Evolutionary conservation across 805 yeast species (phyloP).

Genomic region (Schizosaccharomyces lindneri): DNA sequence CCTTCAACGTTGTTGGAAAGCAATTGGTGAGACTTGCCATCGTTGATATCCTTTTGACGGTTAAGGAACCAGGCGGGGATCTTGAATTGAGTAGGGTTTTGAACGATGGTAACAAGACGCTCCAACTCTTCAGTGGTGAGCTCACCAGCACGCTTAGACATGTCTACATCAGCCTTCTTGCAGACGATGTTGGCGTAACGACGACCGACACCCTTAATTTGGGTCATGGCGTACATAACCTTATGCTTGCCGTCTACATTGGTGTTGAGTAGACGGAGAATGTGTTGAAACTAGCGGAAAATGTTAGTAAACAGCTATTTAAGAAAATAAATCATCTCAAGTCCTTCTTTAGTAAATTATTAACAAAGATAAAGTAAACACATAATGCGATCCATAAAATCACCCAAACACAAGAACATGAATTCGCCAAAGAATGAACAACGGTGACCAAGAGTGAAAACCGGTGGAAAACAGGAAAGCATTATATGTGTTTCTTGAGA

Average conservation of each 20-base stretch:
- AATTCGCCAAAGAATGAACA: too few species aligned
- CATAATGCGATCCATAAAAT: too few species aligned
- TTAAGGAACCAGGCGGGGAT: conserved; percentile 99
- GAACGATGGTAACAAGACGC: conserved; percentile 98
- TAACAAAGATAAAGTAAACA: too few species aligned
- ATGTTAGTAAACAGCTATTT: too few species aligned
- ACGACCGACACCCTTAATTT: conserved; percentile 98
- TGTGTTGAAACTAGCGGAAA: conserved; percentile 63
- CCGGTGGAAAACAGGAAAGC: background rate
- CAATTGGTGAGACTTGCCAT: conserved; percentile 97
- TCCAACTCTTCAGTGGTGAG: conserved; percentile 99
- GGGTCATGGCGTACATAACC: conserved; percentile 99
- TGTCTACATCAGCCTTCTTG: conserved; percentile 99
- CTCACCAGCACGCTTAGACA: conserved; percentile 99
- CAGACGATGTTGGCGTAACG: conserved; percentile 99
- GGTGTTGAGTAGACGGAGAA: conserved; percentile 99
- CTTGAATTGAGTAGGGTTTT: conserved; percentile 98
- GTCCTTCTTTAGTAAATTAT: too few species aligned
- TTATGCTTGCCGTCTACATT: conserved; percentile 99
- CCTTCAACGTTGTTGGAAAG: conserved; percentile 97
- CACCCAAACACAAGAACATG: background rate
- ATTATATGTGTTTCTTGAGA: background rate
- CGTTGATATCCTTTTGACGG: conserved; percentile 96
- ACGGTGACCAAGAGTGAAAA: background rate
- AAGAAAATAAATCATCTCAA: too few species aligned